Evolutionary conservation across 2,329 filamentous ascomycete genomes (phyloP).

Genomic region (Sphaerulina vaccinii): DNA sequence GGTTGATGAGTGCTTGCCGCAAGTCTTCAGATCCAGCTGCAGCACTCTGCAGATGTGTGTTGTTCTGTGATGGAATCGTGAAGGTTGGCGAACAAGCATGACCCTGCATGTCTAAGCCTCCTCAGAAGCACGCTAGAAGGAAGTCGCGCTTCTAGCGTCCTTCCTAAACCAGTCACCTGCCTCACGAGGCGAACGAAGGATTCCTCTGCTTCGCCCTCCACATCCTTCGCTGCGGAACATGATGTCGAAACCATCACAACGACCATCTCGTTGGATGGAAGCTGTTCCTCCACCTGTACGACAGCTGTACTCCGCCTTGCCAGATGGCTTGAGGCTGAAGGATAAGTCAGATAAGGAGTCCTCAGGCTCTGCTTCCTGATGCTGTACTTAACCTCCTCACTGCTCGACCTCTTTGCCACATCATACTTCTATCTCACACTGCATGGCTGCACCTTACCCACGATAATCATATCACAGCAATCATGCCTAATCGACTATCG

Average conservation of each 20-base stretch:
- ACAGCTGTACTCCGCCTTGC: not conserved
- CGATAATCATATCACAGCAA: slow-evolving; percentile 4
- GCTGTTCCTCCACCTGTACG: not conserved
- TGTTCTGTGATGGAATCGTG: no score
- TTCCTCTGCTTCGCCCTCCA: not conserved
- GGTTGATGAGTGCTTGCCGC: no score
- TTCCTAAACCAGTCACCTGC: no score
- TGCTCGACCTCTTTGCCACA: no score
- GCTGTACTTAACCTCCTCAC: not conserved
- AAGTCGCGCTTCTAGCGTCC: no score
- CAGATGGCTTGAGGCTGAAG: not conserved
- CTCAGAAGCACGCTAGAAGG: no score
- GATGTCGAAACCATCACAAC: not conserved
- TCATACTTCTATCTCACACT: not conserved
- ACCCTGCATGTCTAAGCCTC: no score
- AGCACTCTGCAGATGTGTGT: no score
- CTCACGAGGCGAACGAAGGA: not conserved
- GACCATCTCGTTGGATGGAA: not conserved
- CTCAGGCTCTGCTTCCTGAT: not conserved
- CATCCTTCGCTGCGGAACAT: not conserved
- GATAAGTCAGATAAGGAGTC: not conserved
- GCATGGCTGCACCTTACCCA: not conserved
- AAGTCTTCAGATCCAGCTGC: no score
- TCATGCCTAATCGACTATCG: slow-evolving; percentile 33
- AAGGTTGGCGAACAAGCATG: no score